Evolutionary conservation across 2,329 filamentous ascomycete genomes (phyloP).

Genomic region (Stachybotrys elegans): DNA sequence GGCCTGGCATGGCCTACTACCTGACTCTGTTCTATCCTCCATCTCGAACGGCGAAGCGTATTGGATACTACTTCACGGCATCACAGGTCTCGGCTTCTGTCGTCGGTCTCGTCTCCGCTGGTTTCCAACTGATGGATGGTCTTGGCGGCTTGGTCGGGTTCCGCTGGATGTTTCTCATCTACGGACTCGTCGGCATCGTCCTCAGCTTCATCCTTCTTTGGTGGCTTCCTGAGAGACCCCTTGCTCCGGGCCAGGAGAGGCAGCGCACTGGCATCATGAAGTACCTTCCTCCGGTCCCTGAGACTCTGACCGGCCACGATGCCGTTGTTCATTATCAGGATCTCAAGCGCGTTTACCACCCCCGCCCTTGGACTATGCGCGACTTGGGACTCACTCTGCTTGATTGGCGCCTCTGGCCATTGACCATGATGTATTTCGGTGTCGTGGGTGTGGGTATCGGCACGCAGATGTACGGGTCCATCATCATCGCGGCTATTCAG

Average conservation of each 20-base stretch:
- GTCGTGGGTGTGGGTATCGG: constrained; percentile 91
- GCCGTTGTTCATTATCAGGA: constrained; percentile 79
- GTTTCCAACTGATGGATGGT: constrained; percentile 89
- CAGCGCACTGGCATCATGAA: constrained; percentile 46
- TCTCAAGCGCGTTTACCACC: constrained; percentile 73
- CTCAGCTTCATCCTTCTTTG: constrained; percentile 72
- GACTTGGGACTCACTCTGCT: constrained; percentile 68
- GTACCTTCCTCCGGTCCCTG: constrained; percentile 64
- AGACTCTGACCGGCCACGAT: constrained; percentile 72
- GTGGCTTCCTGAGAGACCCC: constrained; percentile 85
- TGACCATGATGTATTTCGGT: constrained; percentile 89
- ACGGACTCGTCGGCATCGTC: constrained; percentile 68
- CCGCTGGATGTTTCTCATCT: constrained; percentile 90
- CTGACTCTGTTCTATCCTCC: constrained; percentile 89
- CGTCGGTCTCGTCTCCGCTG: constrained; percentile 82
- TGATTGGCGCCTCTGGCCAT: constrained; percentile 85
- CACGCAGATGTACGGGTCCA: constrained; percentile 79
- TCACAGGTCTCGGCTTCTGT: constrained; percentile 85
- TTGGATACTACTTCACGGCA: constrained; percentile 85
- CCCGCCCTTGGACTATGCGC: constrained; percentile 64
- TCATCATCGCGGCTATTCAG: constrained; percentile 79
- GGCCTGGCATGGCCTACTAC: constrained; percentile 93
- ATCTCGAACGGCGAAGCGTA: constrained; percentile 78
- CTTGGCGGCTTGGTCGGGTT: constrained; percentile 71
- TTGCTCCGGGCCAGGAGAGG: constrained; percentile 62